A percentile compares a stretch with the other conserved stretches of the same genome.
These are phyloP conservation scores for Arctium lappa DNA, from an alignment of 129 eudicot species.

Conservation along the genomic window DNA sequence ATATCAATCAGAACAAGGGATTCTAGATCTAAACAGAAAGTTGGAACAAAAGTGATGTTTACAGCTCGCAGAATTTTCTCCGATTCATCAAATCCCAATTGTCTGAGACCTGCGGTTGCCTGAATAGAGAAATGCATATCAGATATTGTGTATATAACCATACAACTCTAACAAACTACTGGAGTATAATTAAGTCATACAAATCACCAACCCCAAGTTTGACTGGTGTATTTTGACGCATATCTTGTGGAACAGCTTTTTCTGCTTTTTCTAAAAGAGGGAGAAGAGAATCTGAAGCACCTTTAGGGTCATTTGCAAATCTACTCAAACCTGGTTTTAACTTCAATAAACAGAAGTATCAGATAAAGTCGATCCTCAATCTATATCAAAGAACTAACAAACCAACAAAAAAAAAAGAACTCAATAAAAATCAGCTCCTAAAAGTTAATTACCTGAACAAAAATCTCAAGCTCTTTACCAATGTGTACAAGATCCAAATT, in stretches of 20 bases:
- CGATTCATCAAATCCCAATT: slow-evolving; percentile 59
- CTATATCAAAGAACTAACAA: not conserved
- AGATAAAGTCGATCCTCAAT: not conserved
- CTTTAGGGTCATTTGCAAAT: slow-evolving; percentile 58
- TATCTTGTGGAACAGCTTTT: slow-evolving; percentile 50
- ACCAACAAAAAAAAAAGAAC: not conserved
- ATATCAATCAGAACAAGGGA: not conserved
- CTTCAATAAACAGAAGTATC: slow-evolving; percentile 28
- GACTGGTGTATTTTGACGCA: slow-evolving; percentile 56
- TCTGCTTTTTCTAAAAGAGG: slow-evolving; percentile 60
- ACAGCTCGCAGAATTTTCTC: slow-evolving; percentile 77
- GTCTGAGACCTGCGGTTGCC: slow-evolving; percentile 92
- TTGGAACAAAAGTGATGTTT: slow-evolving; percentile 9
- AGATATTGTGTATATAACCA: not conserved
- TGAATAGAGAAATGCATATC: slow-evolving; percentile 23
- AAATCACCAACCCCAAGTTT: slow-evolving; percentile 72
- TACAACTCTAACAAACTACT: not conserved
- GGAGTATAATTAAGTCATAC: not conserved
- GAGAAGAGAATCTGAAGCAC: slow-evolving; percentile 59
- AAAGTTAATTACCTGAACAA: slow-evolving; percentile 47
- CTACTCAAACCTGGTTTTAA: slow-evolving; percentile 76
- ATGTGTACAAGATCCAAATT: slow-evolving; percentile 72
- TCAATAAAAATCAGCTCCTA: not conserved
- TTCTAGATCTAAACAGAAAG: not conserved
- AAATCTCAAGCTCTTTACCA: slow-evolving; percentile 69